Base-by-base conservation (phyloP, 352 stramenopile species). In the Peronospora destructor region DNA sequence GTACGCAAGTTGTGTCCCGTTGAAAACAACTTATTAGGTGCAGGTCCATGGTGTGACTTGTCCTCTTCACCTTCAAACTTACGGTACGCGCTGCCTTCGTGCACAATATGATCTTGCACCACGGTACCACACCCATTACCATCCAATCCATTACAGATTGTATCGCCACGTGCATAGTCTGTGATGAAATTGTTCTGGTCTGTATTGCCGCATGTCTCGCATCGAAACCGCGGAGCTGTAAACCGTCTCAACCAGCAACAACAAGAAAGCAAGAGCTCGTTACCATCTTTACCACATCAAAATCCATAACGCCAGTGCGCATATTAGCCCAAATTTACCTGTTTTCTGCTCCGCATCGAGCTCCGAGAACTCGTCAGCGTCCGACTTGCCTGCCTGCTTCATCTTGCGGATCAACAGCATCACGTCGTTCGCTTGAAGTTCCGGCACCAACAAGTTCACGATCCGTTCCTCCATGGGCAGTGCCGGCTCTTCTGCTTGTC, bases 21-120 rank as follows among this genome's bases (percentile, higher is more conserved):
- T 7, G 85, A 97, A 53, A 97, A 98, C 29, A 98, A 71, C 44
- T 94, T 95, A 80, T 98, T 98, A 8, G 89, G 84, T 14, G 88
- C 82, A 53, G 94, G 92, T 12, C 93, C 93, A 65, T 98, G 95
- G 66, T 98, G 95, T 33, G 93, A 97, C 48, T 96, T 95, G 72
- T 98, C 93, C 35, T 96, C 89, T 74, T 98, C 92, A 35, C 91
- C 95, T 71, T 98, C 91, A 73, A 98, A 98, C 64, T 98, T 98
- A 33, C 95, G 82, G 72, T 94, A 98, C 45, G 91, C 85, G 19
- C 84, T 95, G 46, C 95, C 93, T 82, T 98, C 95, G 58, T 98
- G 91, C 65, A 98, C 94, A 28, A 97, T 91, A 47, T 95, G 92
- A 64, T 98, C 93, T 53, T 94, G 85, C 19, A 96, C 90, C 23